Evolutionary conservation across 352 stramenopile species (phyloP).

Genomic region (Saprolegnia parasitica): DNA sequence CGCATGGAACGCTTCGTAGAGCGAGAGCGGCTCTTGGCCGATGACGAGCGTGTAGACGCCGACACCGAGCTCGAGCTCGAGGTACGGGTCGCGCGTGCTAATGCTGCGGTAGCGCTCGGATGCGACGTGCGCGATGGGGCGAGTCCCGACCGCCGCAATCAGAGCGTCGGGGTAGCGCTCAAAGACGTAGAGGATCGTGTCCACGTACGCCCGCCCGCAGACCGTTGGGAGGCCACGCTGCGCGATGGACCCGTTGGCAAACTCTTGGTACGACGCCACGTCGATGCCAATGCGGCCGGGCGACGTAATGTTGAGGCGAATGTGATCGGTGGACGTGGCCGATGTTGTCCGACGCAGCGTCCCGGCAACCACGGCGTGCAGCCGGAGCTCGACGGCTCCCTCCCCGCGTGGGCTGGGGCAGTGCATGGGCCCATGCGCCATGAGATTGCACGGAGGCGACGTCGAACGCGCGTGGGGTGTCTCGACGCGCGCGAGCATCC

Average conservation of each 20-base stretch:
- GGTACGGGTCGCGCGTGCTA: conserved; percentile 68
- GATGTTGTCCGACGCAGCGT: background rate
- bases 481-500: background rate
- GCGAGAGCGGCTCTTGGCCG: conserved; percentile 56
- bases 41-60: conserved; percentile 58
- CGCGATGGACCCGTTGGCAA: background rate
- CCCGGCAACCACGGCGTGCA: conserved; percentile 16
- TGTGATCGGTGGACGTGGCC: background rate
- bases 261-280: conserved; percentile 19
- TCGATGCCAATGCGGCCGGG: conserved; percentile 12
- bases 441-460: background rate
- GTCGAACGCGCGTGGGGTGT: background rate
- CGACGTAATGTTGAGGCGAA: background rate
- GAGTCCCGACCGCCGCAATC: background rate
- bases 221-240: background rate
- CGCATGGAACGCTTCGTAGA: conserved; percentile 44
- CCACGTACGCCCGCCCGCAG: conserved; percentile 15
- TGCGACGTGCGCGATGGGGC: background rate
- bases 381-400: background rate
- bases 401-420: conserved; percentile 4
- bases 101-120: conserved; percentile 29
- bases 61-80: conserved; percentile 48
- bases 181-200: conserved; percentile 19
- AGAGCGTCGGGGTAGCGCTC: background rate
- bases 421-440: background rate